Percentiles rank a stretch among this genome's conserved stretches.
Conservation (phyloP, 2,329 filamentous ascomycete species). For the Nannizzia gypsea region DNA sequence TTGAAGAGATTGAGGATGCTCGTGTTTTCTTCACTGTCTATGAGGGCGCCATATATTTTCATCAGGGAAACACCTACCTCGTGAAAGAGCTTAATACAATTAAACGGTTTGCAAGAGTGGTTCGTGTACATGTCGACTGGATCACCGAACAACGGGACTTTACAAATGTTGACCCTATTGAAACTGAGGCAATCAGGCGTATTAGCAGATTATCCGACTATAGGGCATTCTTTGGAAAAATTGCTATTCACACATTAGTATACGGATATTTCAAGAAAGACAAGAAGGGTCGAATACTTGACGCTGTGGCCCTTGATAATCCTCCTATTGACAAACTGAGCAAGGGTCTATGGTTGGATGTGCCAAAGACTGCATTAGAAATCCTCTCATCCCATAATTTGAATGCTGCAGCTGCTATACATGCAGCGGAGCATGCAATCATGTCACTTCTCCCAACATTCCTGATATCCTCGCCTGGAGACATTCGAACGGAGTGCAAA, state of each 20-base stretch:
- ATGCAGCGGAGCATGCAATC: slow-evolving; percentile 86
- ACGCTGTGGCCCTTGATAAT: slow-evolving; percentile 87
- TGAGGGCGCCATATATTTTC: slow-evolving; percentile 90
- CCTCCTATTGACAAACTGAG: slow-evolving; percentile 74
- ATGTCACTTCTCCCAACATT: slow-evolving; percentile 81
- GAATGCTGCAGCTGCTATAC: slow-evolving; percentile 79
- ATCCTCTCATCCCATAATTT: slow-evolving; percentile 62
- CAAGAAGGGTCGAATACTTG: slow-evolving; percentile 68
- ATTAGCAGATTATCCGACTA: slow-evolving; percentile 50
- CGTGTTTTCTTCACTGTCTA: slow-evolving; percentile 95
- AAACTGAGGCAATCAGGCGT: slow-evolving; percentile 73
- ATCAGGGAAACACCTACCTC: slow-evolving; percentile 87
- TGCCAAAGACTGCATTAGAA: slow-evolving; percentile 65
- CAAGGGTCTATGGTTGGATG: slow-evolving; percentile 92
- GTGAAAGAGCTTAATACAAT: slow-evolving; percentile 81
- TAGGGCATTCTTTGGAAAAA: slow-evolving; percentile 71
- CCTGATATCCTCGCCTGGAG: slow-evolving; percentile 77
- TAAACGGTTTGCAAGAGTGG: slow-evolving; percentile 70
- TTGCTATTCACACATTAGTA: slow-evolving; percentile 76
- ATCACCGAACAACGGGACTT: slow-evolving; percentile 85
- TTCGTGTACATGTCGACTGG: slow-evolving; percentile 86
- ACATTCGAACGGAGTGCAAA: slow-evolving; percentile 93
- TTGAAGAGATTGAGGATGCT: slow-evolving; percentile 85
- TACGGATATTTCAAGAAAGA: slow-evolving; percentile 99
- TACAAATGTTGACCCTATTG: slow-evolving; percentile 85